These are phyloP conservation scores for Begonia masoniana DNA, from an alignment of 306 rosid genomes.

Conservation along the genomic window DNA sequence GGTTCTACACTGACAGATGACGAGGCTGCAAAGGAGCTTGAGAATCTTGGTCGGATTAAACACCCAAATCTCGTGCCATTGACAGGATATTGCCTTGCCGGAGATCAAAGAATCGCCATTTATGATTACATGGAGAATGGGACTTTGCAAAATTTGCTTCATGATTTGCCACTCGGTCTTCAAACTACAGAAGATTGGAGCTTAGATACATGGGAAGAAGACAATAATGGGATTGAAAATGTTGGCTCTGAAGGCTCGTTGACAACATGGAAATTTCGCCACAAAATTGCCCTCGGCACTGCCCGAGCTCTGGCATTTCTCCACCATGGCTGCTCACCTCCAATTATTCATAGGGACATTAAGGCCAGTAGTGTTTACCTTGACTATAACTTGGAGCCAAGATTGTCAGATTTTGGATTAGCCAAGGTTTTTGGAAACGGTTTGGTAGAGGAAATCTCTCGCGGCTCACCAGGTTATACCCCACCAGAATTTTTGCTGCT, in stretches of 20 bases:
- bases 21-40: constrained; percentile 89
- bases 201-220: constrained; percentile 91
- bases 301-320: constrained; percentile 92
- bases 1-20: constrained; percentile 87
- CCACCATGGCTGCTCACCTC: constrained; percentile 98
- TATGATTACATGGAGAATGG: constrained; percentile 99
- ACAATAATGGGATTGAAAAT: constrained; percentile 49
- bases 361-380: constrained; percentile 92
- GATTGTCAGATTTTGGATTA: constrained; percentile 88
- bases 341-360: constrained; percentile 81
- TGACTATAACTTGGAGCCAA: constrained; percentile 81
- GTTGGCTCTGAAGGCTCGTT: constrained; percentile 70
- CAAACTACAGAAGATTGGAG: constrained; percentile 91
- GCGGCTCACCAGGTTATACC: constrained; percentile 63
- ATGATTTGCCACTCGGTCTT: constrained; percentile 88
- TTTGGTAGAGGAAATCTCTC: constrained; percentile 68
- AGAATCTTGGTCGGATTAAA: constrained; percentile 91
- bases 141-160: constrained; percentile 81
- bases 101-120: constrained; percentile 91
- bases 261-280: constrained; percentile 84
- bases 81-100: constrained; percentile 96
- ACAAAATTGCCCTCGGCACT: constrained; percentile 82
- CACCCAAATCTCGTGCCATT: constrained; percentile 92
- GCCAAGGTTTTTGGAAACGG: constrained; percentile 80
- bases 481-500: constrained; percentile 72